Percentiles rank a stretch among this genome's conserved stretches.
These are phyloP conservation scores for Skeletonema grethae DNA, from an alignment of 108 stramenopile genomes.

Conservation along the genomic window DNA sequence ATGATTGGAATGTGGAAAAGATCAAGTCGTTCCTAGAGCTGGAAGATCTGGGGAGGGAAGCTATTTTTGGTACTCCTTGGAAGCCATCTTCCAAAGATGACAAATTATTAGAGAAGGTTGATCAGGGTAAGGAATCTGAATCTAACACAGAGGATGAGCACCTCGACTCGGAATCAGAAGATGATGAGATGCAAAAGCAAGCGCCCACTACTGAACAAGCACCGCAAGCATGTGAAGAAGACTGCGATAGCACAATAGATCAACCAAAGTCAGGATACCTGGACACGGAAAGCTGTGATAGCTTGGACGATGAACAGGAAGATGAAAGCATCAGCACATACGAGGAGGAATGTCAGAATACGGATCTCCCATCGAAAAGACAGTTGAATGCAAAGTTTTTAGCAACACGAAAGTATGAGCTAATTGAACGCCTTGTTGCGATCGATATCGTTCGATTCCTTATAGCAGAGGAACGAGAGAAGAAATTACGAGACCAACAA, in stretches of 20 bases:
- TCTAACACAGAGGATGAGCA: background rate
- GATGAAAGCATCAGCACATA: background rate
- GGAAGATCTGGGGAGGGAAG: constrained; percentile 34
- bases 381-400: constrained; percentile 47
- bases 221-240: background rate
- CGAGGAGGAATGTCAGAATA: background rate
- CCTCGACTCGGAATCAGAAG: background rate
- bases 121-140: background rate
- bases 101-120: background rate
- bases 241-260: background rate
- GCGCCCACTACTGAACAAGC: background rate
- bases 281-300: background rate
- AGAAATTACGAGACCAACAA: constrained; percentile 29
- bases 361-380: constrained; percentile 20
- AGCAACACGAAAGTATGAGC: constrained; percentile 46
- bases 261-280: background rate
- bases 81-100: background rate
- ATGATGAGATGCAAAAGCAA: constrained; percentile 8
- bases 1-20: constrained; percentile 36
- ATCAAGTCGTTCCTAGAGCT: constrained; percentile 40
- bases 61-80: constrained; percentile 37
- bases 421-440: constrained; percentile 47
- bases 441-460: constrained; percentile 54
- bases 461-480: constrained; percentile 44
- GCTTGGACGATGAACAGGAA: background rate